Evolutionary conservation across 176 grass and related monocot genomes (phyloP).

Genomic region (Cenchrus purpureus): DNA sequence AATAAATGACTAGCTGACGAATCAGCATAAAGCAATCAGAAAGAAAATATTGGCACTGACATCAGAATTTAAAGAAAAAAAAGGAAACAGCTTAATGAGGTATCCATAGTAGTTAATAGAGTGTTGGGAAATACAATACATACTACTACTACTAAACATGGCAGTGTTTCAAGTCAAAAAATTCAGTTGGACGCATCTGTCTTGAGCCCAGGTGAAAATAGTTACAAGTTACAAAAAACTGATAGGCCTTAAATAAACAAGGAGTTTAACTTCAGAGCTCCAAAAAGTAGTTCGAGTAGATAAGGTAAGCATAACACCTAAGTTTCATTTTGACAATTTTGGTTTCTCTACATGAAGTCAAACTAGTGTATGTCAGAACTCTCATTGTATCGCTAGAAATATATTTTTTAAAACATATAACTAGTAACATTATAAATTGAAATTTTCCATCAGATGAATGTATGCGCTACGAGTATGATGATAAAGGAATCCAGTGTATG

Average conservation of each 20-base stretch:
- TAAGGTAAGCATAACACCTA: constrained; percentile 7
- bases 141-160: not conserved
- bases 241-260: not conserved
- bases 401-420: too few species aligned
- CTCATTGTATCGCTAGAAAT: not conserved
- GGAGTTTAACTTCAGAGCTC: constrained; percentile 2
- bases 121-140: not conserved
- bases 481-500: not conserved
- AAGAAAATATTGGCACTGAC: not conserved
- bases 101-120: too few species aligned
- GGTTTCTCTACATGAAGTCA: not conserved
- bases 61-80: not conserved
- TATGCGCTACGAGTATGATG: not conserved
- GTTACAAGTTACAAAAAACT: not conserved
- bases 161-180: not conserved
- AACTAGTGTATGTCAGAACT: not conserved
- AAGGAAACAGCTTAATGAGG: not conserved
- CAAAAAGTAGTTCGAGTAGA: constrained; percentile 1
- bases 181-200: not conserved
- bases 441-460: not conserved
- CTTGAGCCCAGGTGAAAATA: not conserved
- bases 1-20: constrained; percentile 6
- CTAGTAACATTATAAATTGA: constrained; percentile 7
- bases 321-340: constrained; percentile 4
- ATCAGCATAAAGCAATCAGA: constrained; percentile 19